These are phyloP conservation scores for Microthlaspi erraticum DNA, from an alignment of 345 rosid species.

Conservation along the genomic window DNA sequence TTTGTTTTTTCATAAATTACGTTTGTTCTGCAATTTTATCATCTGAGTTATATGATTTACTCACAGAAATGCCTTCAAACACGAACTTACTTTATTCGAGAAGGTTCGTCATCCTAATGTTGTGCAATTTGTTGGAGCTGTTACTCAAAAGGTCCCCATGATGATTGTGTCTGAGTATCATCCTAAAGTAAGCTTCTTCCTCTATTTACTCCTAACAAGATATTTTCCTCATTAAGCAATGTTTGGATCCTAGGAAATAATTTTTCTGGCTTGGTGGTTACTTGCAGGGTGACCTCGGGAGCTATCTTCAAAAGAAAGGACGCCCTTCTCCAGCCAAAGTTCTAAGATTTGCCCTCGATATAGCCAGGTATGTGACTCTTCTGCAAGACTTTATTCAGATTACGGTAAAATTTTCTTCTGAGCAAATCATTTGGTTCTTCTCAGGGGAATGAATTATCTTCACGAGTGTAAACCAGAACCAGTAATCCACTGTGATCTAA, in stretches of 20 bases:
- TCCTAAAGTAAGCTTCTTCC: slow-evolving; percentile 67
- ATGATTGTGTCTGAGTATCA: slow-evolving; percentile 95
- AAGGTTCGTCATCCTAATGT: slow-evolving; percentile 97
- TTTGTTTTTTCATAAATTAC: not conserved
- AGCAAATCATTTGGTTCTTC: slow-evolving; percentile 39
- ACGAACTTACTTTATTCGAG: slow-evolving; percentile 87
- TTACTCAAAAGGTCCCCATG: slow-evolving; percentile 96
- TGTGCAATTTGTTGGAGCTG: slow-evolving; percentile 99
- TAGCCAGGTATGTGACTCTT: slow-evolving; percentile 71
- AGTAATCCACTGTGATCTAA: slow-evolving; percentile 86
- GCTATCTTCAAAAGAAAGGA: slow-evolving; percentile 88
- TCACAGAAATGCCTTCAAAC: slow-evolving; percentile 84
- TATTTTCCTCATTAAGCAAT: slow-evolving; percentile 5
- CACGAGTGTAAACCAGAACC: slow-evolving; percentile 94
- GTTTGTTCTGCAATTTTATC: slow-evolving; percentile 4
- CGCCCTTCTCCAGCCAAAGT: slow-evolving; percentile 84
- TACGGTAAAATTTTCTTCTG: slow-evolving; percentile 3
- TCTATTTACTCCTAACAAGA: slow-evolving; percentile 6
- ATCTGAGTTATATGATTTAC: slow-evolving; percentile 24
- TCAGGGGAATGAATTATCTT: slow-evolving; percentile 88
- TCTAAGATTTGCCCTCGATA: slow-evolving; percentile 81
- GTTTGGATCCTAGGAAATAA: slow-evolving; percentile 18
- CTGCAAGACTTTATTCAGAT: slow-evolving; percentile 6
- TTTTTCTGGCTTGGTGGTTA: slow-evolving; percentile 30
- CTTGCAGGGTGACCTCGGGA: slow-evolving; percentile 82